Conservation (phyloP, 805 yeast genomes). For the Metschnikowia borealis region DNA sequence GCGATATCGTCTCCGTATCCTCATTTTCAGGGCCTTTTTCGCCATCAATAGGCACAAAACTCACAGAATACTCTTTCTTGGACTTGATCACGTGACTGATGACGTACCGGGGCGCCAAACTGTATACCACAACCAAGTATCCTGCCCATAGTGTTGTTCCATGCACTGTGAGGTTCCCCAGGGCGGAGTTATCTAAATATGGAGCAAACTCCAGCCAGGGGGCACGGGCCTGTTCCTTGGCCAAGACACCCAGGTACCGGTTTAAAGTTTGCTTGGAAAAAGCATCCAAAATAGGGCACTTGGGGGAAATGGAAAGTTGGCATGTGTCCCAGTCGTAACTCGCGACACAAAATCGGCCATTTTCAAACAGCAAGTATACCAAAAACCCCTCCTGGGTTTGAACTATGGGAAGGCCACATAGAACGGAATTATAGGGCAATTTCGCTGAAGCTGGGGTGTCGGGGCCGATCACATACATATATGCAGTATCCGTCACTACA, state of each 20-base stretch:
- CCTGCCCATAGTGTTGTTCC: conserved; percentile 10
- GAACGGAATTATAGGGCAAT: conserved; percentile 8
- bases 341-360: conserved; percentile 9
- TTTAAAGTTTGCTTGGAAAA: conserved; percentile 21
- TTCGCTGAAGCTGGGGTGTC: background rate
- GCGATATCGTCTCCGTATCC: background rate
- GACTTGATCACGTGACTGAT: conserved; percentile 23
- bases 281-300: conserved; percentile 7
- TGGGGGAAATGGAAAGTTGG: background rate
- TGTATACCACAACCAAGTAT: conserved; percentile 9
- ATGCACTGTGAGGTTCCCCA: conserved; percentile 22
- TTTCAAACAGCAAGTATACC: conserved; percentile 10
- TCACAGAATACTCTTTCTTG: conserved; percentile 9
- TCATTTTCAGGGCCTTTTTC: background rate
- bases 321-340: background rate
- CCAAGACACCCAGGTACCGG: conserved; percentile 11
- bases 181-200: conserved; percentile 21
- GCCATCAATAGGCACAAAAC: conserved; percentile 4
- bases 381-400: background rate
- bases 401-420: conserved; percentile 6
- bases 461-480: conserved; percentile 1
- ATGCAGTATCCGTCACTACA: conserved; percentile 11
- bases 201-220: conserved; percentile 13
- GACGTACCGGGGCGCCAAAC: conserved; percentile 9
- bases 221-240: conserved; percentile 14